Evolutionary conservation across 192 early-diverging fungal species (phyloP).

Genomic region (Obelidium mucronatum): DNA sequence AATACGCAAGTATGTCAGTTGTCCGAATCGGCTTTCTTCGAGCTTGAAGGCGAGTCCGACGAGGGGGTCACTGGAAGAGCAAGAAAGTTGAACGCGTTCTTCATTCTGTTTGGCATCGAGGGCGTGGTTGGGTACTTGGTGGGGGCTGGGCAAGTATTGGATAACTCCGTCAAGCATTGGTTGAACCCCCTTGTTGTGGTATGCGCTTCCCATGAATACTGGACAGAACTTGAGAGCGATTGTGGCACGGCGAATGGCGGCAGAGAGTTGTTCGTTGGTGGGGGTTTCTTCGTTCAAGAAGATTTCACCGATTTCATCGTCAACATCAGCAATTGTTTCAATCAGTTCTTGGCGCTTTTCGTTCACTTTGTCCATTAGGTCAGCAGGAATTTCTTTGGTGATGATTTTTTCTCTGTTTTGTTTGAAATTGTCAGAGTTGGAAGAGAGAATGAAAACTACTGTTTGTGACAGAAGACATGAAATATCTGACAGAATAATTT

Average conservation of each 20-base stretch:
- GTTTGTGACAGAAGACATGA: too few species aligned
- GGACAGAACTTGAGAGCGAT: conserved; percentile 77
- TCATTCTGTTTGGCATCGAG: conserved; percentile 53
- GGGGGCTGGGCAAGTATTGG: conserved; percentile 85
- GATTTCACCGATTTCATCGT: conserved; percentile 85
- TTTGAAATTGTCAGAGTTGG: not conserved
- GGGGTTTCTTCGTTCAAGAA: conserved; percentile 78
- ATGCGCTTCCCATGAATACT: conserved; percentile 90
- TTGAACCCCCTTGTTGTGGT: conserved; percentile 92
- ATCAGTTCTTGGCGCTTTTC: conserved; percentile 78
- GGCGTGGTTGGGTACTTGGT: conserved; percentile 64
- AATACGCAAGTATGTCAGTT: conserved; percentile 95
- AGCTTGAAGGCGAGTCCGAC: conserved; percentile 96
- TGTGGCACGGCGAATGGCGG: conserved; percentile 79
- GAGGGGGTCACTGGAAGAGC: conserved; percentile 68
- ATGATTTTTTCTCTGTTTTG: conserved; percentile 69
- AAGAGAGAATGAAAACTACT: too few species aligned
- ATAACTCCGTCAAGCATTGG: conserved; percentile 91
- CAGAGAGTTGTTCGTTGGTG: conserved; percentile 73
- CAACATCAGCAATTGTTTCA: conserved; percentile 84
- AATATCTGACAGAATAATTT: not conserved
- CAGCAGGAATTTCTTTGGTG: conserved; percentile 49
- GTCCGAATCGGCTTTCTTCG: conserved; percentile 94
- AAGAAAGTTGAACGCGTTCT: conserved; percentile 45
- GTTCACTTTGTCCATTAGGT: conserved; percentile 47